Evolutionary conservation across 495 filamentous ascomycete species (phyloP).

Genomic region (Collariella sp.): DNA sequence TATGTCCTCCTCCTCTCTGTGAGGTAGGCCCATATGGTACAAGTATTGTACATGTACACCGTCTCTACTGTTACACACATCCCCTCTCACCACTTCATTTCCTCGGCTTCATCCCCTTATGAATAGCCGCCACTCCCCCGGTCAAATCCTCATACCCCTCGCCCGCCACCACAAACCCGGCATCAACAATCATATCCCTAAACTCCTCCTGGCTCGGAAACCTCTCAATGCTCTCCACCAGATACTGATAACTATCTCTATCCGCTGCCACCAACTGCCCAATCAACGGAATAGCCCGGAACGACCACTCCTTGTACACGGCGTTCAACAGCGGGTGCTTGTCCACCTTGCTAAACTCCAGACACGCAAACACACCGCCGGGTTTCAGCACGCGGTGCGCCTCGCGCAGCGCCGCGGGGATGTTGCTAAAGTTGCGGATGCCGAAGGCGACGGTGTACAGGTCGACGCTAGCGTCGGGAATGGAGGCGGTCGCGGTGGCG

Average conservation of each 20-base stretch:
- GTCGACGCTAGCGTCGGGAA: constrained; percentile 61
- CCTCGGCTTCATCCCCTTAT: constrained; percentile 89
- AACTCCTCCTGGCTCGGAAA: constrained; percentile 85
- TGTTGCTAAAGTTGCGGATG: constrained; percentile 92
- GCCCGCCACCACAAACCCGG: constrained; percentile 78
- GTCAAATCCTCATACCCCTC: constrained; percentile 81
- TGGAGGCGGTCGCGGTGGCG: constrained; percentile 31
- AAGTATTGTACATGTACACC: neutral
- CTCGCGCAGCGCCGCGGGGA: constrained; percentile 66
- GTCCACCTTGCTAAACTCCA: constrained; percentile 85
- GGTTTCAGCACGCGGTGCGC: constrained; percentile 85
- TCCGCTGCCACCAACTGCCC: constrained; percentile 93
- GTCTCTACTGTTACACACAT: neutral
- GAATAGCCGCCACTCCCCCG: constrained; percentile 86
- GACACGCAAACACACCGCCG: constrained; percentile 90
- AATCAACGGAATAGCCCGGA: constrained; percentile 86
- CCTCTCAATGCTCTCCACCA: constrained; percentile 93
- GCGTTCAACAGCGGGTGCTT: constrained; percentile 61
- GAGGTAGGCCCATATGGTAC: neutral
- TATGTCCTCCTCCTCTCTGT: neutral
- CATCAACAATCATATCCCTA: constrained; percentile 75
- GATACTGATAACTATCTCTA: constrained; percentile 92
- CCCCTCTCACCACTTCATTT: neutral
- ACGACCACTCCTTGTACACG: constrained; percentile 95
- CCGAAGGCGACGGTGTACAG: constrained; percentile 97